A percentile compares a stretch with the other conserved stretches of the same genome.
Evolutionary conservation across 441 rosid genomes (phyloP).

Genomic region (Francoa sonchifolia): DNA sequence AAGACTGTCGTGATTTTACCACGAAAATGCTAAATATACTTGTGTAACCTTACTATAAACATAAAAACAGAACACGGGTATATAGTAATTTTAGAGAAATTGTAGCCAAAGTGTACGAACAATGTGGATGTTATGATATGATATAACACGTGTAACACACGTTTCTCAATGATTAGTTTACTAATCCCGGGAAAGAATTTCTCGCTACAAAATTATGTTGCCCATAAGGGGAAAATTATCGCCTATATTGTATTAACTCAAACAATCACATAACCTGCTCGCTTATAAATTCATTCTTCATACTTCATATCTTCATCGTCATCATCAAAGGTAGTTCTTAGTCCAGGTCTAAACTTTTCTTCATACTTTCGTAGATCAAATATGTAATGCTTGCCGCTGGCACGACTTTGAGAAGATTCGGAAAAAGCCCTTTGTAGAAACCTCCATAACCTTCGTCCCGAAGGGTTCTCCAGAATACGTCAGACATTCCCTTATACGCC

Average conservation of each 20-base stretch:
- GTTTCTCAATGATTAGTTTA: slow-evolving; percentile 13
- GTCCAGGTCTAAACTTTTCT: slow-evolving; percentile 45
- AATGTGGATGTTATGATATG: neutral
- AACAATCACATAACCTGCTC: slow-evolving; percentile 23
- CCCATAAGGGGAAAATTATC: slow-evolving; percentile 23
- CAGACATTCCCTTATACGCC: slow-evolving; percentile 34
- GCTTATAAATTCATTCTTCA: slow-evolving; percentile 16
- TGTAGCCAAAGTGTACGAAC: neutral
- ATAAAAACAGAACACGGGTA: neutral
- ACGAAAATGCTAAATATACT: too few species aligned
- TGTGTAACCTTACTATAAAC: neutral
- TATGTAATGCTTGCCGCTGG: slow-evolving; percentile 83
- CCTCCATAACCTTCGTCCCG: slow-evolving; percentile 49
- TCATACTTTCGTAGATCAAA: slow-evolving; percentile 56
- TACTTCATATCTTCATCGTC: too few species aligned
- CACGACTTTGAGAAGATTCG: slow-evolving; percentile 65
- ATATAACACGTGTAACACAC: slow-evolving; percentile 12
- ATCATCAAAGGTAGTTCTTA: too few species aligned
- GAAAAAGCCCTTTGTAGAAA: slow-evolving; percentile 72
- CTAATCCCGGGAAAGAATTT: slow-evolving; percentile 17
- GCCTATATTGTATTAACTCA: slow-evolving; percentile 23
- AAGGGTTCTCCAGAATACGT: slow-evolving; percentile 45
- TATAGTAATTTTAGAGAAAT: neutral
- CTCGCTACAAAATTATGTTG: slow-evolving; percentile 21
- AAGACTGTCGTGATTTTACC: too few species aligned